These are phyloP conservation scores for Haematococcus sp. DNA, from an alignment of 139 green algal genomes.

Conservation along the genomic window DNA sequence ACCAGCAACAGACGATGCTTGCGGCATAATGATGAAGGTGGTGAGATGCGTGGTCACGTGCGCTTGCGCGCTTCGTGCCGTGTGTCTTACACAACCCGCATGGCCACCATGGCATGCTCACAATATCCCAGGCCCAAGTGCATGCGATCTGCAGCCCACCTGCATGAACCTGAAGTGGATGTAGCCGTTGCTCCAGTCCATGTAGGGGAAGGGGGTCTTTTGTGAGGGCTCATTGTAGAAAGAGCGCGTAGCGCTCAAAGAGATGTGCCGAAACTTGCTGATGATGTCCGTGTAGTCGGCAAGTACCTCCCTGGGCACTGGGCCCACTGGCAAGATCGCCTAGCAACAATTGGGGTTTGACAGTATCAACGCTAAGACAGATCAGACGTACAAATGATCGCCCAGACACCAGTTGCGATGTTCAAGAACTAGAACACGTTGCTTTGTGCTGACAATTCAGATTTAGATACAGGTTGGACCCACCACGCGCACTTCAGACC, in stretches of 20 bases:
- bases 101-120: not conserved
- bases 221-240: conserved; percentile 28
- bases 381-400: not conserved
- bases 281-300: conserved; percentile 64
- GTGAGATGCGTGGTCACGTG: too few species aligned
- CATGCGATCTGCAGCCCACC: conserved; percentile 27
- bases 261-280: conserved; percentile 23
- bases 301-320: conserved; percentile 53
- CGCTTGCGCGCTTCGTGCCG: too few species aligned
- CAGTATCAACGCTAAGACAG: too few species aligned
- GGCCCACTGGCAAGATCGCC: conserved; percentile 69
- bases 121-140: not conserved
- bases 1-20: too few species aligned
- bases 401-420: not conserved
- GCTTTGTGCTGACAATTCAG: not conserved
- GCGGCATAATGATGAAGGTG: too few species aligned
- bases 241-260: conserved; percentile 14
- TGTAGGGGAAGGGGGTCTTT: conserved; percentile 70
- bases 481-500: conserved; percentile 73
- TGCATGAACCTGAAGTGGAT: conserved; percentile 79
- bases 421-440: too few species aligned
- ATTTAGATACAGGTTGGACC: conserved; percentile 8
- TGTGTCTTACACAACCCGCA: too few species aligned
- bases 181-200: conserved; percentile 68
- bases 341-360: conserved; percentile 26